phyloP scores from a whole-genome alignment of 2,329 filamentous ascomycete species.

The Metarhizium rileyi region DNA sequence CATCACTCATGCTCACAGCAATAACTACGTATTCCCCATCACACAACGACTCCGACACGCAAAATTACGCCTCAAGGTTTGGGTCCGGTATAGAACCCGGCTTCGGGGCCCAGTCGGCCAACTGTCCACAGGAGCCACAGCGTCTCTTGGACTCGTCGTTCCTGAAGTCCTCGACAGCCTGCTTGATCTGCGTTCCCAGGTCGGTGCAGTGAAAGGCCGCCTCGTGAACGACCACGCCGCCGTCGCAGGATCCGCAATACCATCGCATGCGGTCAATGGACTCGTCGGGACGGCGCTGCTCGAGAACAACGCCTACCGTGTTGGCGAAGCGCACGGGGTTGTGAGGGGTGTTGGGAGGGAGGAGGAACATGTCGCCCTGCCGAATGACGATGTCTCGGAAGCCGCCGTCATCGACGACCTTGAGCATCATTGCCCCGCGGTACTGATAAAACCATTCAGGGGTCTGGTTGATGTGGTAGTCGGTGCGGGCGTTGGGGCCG shows the following conservation, averaged over 20 bases:
- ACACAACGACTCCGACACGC: not conserved
- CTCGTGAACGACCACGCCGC: slow-evolving; percentile 63
- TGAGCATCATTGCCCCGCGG: slow-evolving; percentile 86
- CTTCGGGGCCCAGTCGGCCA: slow-evolving; percentile 63
- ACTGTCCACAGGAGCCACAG: slow-evolving; percentile 64
- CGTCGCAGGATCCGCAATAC: slow-evolving; percentile 69
- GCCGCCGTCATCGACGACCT: slow-evolving; percentile 61
- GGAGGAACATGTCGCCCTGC: slow-evolving; percentile 87
- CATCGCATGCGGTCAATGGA: slow-evolving; percentile 74
- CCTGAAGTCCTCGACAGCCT: slow-evolving; percentile 75
- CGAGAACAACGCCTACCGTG: slow-evolving; percentile 88
- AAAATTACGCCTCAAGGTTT: slow-evolving; percentile 28
- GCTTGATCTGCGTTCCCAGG: slow-evolving; percentile 89
- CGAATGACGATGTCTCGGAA: slow-evolving; percentile 84
- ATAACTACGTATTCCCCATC: no score
- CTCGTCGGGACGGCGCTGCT: slow-evolving; percentile 65
- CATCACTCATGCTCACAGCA: no score
- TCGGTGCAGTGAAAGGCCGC: slow-evolving; percentile 80
- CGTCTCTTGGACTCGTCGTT: slow-evolving; percentile 55
- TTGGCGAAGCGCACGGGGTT: slow-evolving; percentile 89
- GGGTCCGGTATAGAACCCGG: slow-evolving; percentile 50
- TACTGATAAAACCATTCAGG: slow-evolving; percentile 98
- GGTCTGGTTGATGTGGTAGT: slow-evolving; percentile 97
- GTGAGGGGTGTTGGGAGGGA: slow-evolving; percentile 91
- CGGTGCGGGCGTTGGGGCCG: slow-evolving; percentile 88